These are phyloP conservation scores for Russula lepida DNA, from an alignment of 768 basidiomycete species.

Conservation along the genomic window DNA sequence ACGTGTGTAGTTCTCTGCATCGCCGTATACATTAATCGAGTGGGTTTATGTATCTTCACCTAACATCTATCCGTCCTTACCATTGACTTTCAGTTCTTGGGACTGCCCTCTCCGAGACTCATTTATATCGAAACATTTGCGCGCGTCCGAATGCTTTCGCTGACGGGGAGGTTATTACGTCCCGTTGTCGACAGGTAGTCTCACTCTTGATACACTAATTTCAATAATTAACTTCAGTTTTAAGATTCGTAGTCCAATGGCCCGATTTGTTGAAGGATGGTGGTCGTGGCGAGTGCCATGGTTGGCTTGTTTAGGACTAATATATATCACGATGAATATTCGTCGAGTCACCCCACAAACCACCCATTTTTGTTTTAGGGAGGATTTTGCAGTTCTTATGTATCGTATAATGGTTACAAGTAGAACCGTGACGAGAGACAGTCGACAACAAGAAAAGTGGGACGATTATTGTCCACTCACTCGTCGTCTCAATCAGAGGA, in stretches of 20 bases:
- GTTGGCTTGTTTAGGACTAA: constrained; percentile 50
- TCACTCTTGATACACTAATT: not conserved
- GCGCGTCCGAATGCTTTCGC: constrained; percentile 68
- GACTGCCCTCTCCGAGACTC: constrained; percentile 57
- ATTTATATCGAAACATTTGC: constrained; percentile 95
- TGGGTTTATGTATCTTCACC: constrained; percentile 30
- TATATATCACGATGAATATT: not conserved
- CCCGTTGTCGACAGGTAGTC: constrained; percentile 71
- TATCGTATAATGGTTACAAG: not conserved
- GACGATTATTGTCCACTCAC: not conserved
- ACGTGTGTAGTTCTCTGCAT: constrained; percentile 78
- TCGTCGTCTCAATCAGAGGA: not conserved
- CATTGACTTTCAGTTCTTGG: constrained; percentile 52
- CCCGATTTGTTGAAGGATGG: constrained; percentile 41
- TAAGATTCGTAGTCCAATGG: constrained; percentile 90
- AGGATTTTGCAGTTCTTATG: not conserved
- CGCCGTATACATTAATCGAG: constrained; percentile 64
- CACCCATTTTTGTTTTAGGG: not conserved
- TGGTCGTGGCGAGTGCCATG: constrained; percentile 43
- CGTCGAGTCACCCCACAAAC: not conserved
- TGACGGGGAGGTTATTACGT: constrained; percentile 76
- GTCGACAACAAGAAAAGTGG: not conserved
- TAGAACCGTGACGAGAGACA: not conserved
- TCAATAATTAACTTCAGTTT: constrained; percentile 4
- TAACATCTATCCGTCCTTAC: not conserved